A percentile compares a stretch with the other conserved stretches of the same genome.
Evolutionary conservation across 345 rosid genomes (phyloP).

Genomic region (Nasturtium officinale): DNA sequence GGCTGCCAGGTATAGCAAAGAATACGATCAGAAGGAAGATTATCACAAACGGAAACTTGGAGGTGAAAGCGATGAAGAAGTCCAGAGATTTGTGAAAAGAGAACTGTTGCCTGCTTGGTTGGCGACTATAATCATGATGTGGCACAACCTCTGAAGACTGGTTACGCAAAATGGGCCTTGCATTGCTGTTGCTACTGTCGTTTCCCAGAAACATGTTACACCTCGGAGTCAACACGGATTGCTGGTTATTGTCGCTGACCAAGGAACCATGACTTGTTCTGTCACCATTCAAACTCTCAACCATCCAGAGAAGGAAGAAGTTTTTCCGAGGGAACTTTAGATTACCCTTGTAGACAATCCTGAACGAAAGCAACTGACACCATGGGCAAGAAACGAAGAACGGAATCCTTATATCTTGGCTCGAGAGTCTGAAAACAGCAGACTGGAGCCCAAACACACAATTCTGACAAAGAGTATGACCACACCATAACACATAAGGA

Average conservation of each 20-base stretch:
- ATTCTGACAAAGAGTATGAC: conserved; percentile 69
- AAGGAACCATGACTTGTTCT: conserved; percentile 39
- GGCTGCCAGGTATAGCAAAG: conserved; percentile 65
- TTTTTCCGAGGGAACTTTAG: conserved; percentile 65
- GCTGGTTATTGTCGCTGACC: conserved; percentile 45
- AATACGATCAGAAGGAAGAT: conserved; percentile 54
- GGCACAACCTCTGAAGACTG: conserved; percentile 32
- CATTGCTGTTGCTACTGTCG: conserved; percentile 29
- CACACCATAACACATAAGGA: conserved; percentile 72
- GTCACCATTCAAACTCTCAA: conserved; percentile 66
- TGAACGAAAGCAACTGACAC: conserved; percentile 57
- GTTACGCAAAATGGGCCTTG: conserved; percentile 33
- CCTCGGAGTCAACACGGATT: conserved; percentile 35
- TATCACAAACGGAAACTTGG: conserved; percentile 61
- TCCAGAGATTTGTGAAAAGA: conserved; percentile 58
- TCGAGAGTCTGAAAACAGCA: conserved; percentile 53
- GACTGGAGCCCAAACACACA: conserved; percentile 63
- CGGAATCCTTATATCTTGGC: conserved; percentile 53
- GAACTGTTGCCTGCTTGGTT: conserved; percentile 44
- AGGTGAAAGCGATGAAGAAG: conserved; percentile 58
- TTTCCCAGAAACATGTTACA: conserved; percentile 40
- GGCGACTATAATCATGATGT: conserved; percentile 25
- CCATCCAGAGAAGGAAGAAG: conserved; percentile 74
- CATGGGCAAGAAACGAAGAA: conserved; percentile 65
- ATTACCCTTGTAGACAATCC: conserved; percentile 55